Percentiles rank a stretch among this genome's conserved stretches.
Conservation (phyloP, 352 stramenopile species). For the Phytophthora vignae region DNA sequence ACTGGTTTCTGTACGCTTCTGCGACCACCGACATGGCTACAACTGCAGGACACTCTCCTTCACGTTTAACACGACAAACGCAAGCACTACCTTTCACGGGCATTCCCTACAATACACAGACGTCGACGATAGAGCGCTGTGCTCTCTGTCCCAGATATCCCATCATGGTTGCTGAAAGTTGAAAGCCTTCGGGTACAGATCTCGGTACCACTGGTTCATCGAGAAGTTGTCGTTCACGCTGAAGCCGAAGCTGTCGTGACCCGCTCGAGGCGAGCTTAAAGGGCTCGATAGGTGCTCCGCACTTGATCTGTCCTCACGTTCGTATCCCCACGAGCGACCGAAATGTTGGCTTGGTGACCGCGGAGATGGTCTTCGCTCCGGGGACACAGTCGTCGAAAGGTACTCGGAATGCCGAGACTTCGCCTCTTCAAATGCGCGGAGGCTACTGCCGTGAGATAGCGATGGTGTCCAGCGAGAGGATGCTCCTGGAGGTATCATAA, state of each 20-base stretch:
- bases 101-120: conserved; percentile 2
- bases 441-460: conserved; percentile 5
- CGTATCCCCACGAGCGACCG: conserved; percentile 5
- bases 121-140: background rate
- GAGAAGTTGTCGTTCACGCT: conserved; percentile 46
- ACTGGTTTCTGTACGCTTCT: conserved; percentile 11
- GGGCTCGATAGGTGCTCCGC: background rate
- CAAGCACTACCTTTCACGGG: conserved; percentile 1
- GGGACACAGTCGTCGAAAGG: background rate
- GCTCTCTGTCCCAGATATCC: background rate
- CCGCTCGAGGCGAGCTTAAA: background rate
- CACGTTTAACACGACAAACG: background rate
- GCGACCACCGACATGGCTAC: background rate
- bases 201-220: conserved; percentile 39
- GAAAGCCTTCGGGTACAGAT: conserved; percentile 35
- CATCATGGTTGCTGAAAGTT: conserved; percentile 8
- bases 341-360: conserved; percentile 20
- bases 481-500: background rate
- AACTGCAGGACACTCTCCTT: background rate
- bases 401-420: conserved; percentile 9
- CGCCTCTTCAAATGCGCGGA: conserved; percentile 11
- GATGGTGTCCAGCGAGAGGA: background rate
- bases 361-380: conserved; percentile 7
- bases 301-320: conserved; percentile 9
- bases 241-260: conserved; percentile 28